Percentiles rank a stretch among this genome's conserved stretches.
phyloP scores from a whole-genome alignment of 192 early-diverging fungal species.

The Chytriomyces sp. region DNA sequence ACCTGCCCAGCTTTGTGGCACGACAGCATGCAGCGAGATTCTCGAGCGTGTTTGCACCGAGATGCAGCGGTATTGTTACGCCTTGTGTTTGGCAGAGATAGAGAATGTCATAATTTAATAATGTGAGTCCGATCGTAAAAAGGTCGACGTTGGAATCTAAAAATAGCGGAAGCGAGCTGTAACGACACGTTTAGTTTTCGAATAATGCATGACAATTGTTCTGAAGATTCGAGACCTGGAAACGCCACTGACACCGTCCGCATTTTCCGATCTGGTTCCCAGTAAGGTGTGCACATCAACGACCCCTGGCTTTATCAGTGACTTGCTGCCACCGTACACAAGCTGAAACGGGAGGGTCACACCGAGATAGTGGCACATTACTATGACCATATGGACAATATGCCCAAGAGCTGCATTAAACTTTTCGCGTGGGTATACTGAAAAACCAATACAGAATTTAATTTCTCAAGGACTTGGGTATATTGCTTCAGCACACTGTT shows the following conservation, averaged over 20 bases:
- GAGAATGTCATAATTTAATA: conserved; percentile 57
- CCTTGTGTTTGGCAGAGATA: conserved; percentile 55
- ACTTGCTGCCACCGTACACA: conserved; percentile 33
- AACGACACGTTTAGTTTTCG: neutral
- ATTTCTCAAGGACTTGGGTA: neutral
- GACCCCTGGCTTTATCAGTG: neutral
- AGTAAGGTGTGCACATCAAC: conserved; percentile 13
- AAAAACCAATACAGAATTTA: neutral
- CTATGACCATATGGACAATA: conserved; percentile 45
- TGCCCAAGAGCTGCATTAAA: conserved; percentile 56
- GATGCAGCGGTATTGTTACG: conserved; percentile 39
- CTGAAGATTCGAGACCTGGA: neutral
- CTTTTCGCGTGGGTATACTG: conserved; percentile 49
- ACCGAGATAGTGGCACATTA: conserved; percentile 54
- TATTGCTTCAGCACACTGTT: neutral
- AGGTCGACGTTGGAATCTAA: conserved; percentile 46
- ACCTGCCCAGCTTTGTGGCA: conserved; percentile 46
- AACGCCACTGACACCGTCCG: too few species aligned
- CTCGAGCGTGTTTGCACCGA: conserved; percentile 48
- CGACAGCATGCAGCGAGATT: conserved; percentile 55
- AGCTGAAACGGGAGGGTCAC: conserved; percentile 49
- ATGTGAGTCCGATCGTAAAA: conserved; percentile 47
- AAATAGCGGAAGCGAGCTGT: conserved; percentile 41
- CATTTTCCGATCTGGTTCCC: conserved; percentile 7
- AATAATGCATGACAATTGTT: neutral